These are phyloP conservation scores for Colletotrichum horii DNA, from an alignment of 2,329 filamentous ascomycete genomes.

Conservation along the genomic window DNA sequence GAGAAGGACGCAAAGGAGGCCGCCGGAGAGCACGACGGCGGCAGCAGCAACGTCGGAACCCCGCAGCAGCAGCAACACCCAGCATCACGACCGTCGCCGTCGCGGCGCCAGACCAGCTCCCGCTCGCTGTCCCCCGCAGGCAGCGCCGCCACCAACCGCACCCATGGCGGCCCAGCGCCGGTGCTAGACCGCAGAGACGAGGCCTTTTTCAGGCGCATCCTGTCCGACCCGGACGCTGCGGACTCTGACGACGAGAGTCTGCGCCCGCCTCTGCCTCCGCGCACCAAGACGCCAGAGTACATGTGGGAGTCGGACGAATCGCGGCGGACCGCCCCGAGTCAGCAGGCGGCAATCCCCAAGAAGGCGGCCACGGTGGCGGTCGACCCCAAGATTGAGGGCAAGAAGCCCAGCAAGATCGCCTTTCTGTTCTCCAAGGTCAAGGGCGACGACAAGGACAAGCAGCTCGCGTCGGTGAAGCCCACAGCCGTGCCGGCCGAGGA, in stretches of 20 bases:
- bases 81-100: conserved; percentile 10
- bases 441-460: conserved; percentile 44
- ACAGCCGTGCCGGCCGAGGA: conserved; percentile 44
- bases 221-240: conserved; percentile 37
- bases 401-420: conserved; percentile 35
- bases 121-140: conserved; percentile 20
- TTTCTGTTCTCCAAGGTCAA: conserved; percentile 35
- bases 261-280: conserved; percentile 61
- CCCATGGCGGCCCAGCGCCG: conserved; percentile 34
- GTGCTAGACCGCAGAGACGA: conserved; percentile 64
- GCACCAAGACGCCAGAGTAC: conserved; percentile 54
- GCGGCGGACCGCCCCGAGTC: background rate
- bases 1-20: conserved; percentile 47
- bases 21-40: conserved; percentile 17
- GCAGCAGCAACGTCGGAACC: conserved; percentile 7
- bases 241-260: conserved; percentile 38
- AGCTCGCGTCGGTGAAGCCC: conserved; percentile 32
- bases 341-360: conserved; percentile 19
- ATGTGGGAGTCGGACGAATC: conserved; percentile 44
- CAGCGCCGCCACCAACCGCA: conserved; percentile 30
- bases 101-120: conserved; percentile 23
- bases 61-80: background rate
- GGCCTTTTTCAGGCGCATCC: conserved; percentile 60
- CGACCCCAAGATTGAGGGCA: conserved; percentile 32
- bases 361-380: conserved; percentile 31